phyloP scores from a whole-genome alignment of 2,329 filamentous ascomycete species.

The Fusarium setosum region DNA sequence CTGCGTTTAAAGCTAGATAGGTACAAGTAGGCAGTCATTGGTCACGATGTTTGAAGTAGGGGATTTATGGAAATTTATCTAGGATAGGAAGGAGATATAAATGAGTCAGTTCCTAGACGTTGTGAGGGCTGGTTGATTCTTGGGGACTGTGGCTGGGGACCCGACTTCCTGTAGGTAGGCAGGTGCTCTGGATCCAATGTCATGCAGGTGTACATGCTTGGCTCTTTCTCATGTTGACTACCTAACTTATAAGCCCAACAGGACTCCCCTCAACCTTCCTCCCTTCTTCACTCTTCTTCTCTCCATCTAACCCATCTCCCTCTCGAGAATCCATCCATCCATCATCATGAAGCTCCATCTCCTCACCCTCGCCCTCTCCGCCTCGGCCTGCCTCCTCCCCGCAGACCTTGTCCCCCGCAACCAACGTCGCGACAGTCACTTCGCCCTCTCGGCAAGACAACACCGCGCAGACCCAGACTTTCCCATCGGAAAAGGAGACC shows the following conservation, averaged over 20 bases:
- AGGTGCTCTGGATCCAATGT: not conserved
- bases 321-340: too few species aligned
- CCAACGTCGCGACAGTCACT: constrained; percentile 15
- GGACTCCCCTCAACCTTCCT: not conserved
- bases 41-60: not conserved
- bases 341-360: constrained; percentile 45
- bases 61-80: constrained; percentile 7
- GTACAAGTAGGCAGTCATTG: too few species aligned
- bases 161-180: too few species aligned
- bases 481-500: constrained; percentile 56
- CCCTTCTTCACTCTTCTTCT: not conserved
- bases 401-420: constrained; percentile 45
- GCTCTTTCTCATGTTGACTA: too few species aligned
- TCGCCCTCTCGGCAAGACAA: constrained; percentile 11
- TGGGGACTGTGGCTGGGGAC: too few species aligned
- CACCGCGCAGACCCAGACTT: constrained; percentile 43
- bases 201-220: too few species aligned
- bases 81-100: constrained; percentile 34
- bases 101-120: too few species aligned
- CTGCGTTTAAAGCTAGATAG: not conserved
- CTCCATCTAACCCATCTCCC: not conserved
- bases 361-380: constrained; percentile 34
- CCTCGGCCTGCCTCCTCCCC: constrained; percentile 51
- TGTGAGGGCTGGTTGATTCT: too few species aligned
- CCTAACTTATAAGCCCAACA: too few species aligned